phyloP scores from a whole-genome alignment of 352 stramenopile genomes.

The Elongisporangium undulatum region DNA sequence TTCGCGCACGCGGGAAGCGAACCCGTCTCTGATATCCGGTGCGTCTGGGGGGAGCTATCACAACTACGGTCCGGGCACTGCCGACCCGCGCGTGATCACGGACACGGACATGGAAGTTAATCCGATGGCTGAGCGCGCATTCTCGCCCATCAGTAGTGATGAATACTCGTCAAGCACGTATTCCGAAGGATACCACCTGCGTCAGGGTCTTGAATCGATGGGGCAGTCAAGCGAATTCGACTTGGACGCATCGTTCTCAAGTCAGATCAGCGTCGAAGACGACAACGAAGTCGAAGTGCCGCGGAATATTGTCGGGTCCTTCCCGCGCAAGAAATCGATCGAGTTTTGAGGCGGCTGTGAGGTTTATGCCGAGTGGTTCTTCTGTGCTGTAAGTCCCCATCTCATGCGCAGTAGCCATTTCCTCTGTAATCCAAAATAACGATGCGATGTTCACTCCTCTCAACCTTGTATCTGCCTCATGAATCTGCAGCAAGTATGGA shows the following conservation, averaged over 20 bases:
- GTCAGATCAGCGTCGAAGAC: slow-evolving; percentile 24
- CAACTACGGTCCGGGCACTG: slow-evolving; percentile 21
- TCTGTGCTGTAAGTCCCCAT: neutral
- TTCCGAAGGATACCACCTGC: slow-evolving; percentile 2
- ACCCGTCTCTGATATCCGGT: slow-evolving; percentile 40
- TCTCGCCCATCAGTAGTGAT: slow-evolving; percentile 29
- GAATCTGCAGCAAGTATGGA: too few species aligned
- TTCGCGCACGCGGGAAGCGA: slow-evolving; percentile 21
- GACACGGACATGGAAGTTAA: slow-evolving; percentile 38
- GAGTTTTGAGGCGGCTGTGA: slow-evolving; percentile 24
- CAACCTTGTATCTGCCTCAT: neutral
- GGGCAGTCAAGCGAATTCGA: slow-evolving; percentile 14
- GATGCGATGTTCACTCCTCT: neutral
- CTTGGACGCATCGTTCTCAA: slow-evolving; percentile 32
- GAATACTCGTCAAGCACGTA: slow-evolving; percentile 1
- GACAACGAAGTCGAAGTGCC: slow-evolving; percentile 15
- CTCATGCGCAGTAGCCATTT: neutral
- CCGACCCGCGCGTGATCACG: slow-evolving; percentile 21
- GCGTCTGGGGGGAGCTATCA: slow-evolving; percentile 39
- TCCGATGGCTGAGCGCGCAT: slow-evolving; percentile 15
- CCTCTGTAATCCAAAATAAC: neutral
- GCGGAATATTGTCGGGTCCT: slow-evolving; percentile 8
- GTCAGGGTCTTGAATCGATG: slow-evolving; percentile 9
- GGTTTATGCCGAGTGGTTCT: neutral
- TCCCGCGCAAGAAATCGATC: slow-evolving; percentile 40